A percentile compares a stretch with the other conserved stretches of the same genome.
Evolutionary conservation across 306 rosid genomes (phyloP).

Genomic region (Begonia loranthoides): DNA sequence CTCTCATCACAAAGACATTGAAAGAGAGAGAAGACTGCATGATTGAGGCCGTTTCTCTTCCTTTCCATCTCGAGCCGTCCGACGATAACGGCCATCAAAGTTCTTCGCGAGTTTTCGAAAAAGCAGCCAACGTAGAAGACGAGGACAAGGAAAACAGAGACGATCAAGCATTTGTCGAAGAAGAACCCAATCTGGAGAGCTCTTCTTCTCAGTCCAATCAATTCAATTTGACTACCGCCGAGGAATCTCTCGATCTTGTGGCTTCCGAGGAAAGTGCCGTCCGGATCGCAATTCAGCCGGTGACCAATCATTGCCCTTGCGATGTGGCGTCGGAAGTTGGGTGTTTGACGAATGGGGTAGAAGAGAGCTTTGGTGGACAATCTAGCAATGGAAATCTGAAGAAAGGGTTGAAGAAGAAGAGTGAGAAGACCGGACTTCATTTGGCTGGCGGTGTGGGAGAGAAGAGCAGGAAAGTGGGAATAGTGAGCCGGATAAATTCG

Average conservation of each 20-base stretch:
- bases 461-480: constrained; percentile 38
- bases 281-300: constrained; percentile 34
- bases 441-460: constrained; percentile 25
- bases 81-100: constrained; percentile 63
- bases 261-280: constrained; percentile 29
- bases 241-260: constrained; percentile 28
- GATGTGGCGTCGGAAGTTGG: constrained; percentile 47
- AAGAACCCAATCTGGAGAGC: constrained; percentile 40
- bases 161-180: constrained; percentile 23
- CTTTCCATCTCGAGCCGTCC: constrained; percentile 34
- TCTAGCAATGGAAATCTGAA: constrained; percentile 23
- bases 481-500: constrained; percentile 53
- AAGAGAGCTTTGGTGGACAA: constrained; percentile 33
- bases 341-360: constrained; percentile 33
- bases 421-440: constrained; percentile 21
- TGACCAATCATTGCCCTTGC: constrained; percentile 55
- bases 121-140: constrained; percentile 15
- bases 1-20: constrained; percentile 59
- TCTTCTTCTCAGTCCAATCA: constrained; percentile 19
- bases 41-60: constrained; percentile 34
- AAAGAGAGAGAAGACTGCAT: constrained; percentile 67
- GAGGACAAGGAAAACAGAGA: constrained; percentile 33
- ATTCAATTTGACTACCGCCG: constrained; percentile 21
- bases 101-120: constrained; percentile 25
- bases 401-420: constrained; percentile 28